A percentile compares a stretch with the other conserved stretches of the same genome.
Conservation (phyloP, 2,329 filamentous ascomycete genomes). For the Diaporthe destruens region DNA sequence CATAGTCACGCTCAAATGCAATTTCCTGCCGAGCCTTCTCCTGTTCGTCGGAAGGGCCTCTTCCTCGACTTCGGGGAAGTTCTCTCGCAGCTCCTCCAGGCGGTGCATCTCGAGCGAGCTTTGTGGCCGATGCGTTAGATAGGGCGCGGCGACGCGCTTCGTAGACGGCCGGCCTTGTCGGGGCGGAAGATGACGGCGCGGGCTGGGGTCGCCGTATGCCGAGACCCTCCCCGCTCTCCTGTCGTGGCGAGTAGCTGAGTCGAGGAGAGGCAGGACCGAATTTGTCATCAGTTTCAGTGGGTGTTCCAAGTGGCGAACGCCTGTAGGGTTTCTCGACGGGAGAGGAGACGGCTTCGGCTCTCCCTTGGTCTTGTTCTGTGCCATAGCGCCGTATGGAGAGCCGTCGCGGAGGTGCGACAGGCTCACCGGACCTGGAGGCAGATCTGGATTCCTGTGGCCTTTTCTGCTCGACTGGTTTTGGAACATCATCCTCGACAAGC, state of each 20-base stretch:
- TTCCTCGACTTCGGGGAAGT: conserved; percentile 23
- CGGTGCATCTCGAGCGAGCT: conserved; percentile 51
- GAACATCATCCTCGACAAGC: conserved; percentile 81
- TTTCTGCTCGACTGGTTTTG: conserved; percentile 53
- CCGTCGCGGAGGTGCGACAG: conserved; percentile 49
- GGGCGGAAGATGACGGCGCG: conserved; percentile 63
- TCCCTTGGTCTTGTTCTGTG: conserved; percentile 52
- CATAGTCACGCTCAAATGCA: conserved; percentile 92
- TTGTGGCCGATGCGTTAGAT: conserved; percentile 57
- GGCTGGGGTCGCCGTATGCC: conserved; percentile 63
- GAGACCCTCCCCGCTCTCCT: conserved; percentile 62
- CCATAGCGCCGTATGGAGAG: conserved; percentile 57
- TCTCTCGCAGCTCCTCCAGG: conserved; percentile 45
- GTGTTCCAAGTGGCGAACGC: conserved; percentile 60
- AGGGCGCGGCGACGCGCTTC: conserved; percentile 55
- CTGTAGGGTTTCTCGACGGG: conserved; percentile 58
- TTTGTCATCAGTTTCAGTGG: conserved; percentile 52
- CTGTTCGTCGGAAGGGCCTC: conserved; percentile 61
- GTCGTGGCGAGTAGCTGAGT: conserved; percentile 58
- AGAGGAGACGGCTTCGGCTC: conserved; percentile 53
- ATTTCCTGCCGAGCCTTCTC: conserved; percentile 86
- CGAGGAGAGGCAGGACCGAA: conserved; percentile 50
- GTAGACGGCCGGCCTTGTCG: conserved; percentile 55
- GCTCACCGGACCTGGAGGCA: conserved; percentile 51
- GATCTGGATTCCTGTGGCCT: conserved; percentile 52